Evolutionary conservation across 75 land plant species (phyloP), one percentile per base, ranked within the genome.

Genomic region (Cryptomeria japonica): DNA sequence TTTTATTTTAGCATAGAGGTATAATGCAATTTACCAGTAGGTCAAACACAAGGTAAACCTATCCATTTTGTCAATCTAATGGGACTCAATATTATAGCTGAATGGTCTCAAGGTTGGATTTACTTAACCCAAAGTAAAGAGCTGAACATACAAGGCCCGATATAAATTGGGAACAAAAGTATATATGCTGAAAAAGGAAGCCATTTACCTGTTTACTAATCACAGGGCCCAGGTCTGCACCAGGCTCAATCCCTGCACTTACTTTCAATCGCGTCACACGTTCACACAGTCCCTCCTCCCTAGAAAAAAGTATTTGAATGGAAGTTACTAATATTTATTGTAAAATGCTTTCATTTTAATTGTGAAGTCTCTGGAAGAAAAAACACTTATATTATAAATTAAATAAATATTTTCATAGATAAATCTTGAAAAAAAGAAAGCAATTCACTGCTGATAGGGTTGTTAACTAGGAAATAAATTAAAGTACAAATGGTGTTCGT

Each of bases 151-250:
- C 42, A 25, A 82, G 84, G 49, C 84, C 32, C 53, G n/a, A 46
- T 4, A 44, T 75, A 13, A 32, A 34, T 38, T 0, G 37, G 28
- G n/a, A 46, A 82, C 14, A 3, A 46, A 39, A n/a, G 11, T 28
- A 42, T 34, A 46, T 46, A 42, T 82, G 84, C 5, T 82, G 22
- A 34, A 53, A 38, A 36, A 34, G 32, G 25, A 32, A 85, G 86
- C 87, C 36, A 87, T 87, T 56, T 86, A 94, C 97, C 96, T 97
- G 97, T 87, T 93, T 96, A 91, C 96, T 95, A 34, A 97, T 97
- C 49, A 97, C 99, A 70, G 99, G 99, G 78, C 99, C 99, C 87
- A 97, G 90, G 88, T 97, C 99, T 8, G 95, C 90, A 56, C 89
- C 93, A 58, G 98, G 93, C 90, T 97, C 99, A 55, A 90, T 88